phyloP scores from a whole-genome alignment of 345 rosid genomes.

The Acer campestre region DNA sequence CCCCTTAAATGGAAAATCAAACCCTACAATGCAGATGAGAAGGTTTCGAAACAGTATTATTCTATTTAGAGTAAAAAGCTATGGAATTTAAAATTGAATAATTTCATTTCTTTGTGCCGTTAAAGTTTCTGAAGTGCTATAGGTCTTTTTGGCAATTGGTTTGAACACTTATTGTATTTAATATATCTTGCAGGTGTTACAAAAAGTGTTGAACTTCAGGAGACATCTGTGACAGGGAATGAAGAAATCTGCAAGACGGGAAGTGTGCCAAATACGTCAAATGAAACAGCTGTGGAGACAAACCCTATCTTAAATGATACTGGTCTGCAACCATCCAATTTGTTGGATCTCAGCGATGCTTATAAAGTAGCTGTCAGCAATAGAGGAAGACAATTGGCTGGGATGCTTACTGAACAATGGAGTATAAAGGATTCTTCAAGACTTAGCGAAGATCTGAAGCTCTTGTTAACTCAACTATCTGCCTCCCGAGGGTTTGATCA shows the following conservation, averaged over 20 bases:
- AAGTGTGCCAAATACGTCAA: constrained; percentile 24
- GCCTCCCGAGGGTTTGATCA: constrained; percentile 67
- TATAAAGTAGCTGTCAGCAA: constrained; percentile 70
- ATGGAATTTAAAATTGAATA: neutral
- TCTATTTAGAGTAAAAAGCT: neutral
- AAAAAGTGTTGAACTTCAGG: constrained; percentile 33
- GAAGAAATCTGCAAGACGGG: constrained; percentile 29
- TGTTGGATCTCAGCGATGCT: constrained; percentile 79
- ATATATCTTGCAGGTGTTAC: constrained; percentile 36
- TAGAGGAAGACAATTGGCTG: constrained; percentile 58
- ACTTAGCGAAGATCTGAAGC: constrained; percentile 69
- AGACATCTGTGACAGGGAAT: constrained; percentile 19
- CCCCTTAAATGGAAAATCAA: neutral
- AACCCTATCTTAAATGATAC: constrained; percentile 40
- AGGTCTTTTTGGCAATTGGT: neutral
- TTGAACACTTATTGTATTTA: neutral
- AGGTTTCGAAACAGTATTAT: neutral
- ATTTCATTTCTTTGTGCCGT: neutral
- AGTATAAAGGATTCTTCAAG: constrained; percentile 69
- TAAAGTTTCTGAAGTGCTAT: neutral
- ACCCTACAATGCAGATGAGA: neutral
- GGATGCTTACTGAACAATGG: constrained; percentile 66
- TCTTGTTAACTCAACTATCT: constrained; percentile 75
- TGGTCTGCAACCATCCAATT: constrained; percentile 38
- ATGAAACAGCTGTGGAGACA: constrained; percentile 40